Conservation (phyloP, 192 early-diverging fungal genomes). For the Funneliformis mosseae region DNA sequence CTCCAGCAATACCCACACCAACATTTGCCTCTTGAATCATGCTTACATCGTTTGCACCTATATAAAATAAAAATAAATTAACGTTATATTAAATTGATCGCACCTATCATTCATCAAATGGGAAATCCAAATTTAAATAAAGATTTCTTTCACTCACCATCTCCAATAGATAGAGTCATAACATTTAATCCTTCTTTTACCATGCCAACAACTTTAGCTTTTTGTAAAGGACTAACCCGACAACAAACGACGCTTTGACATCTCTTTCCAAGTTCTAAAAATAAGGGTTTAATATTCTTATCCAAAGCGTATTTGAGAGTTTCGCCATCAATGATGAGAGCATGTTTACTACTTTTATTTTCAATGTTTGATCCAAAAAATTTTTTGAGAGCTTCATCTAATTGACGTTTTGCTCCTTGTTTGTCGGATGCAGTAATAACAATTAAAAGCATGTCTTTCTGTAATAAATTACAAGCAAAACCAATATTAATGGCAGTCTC, state of each 20-base stretch:
- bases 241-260: slow-evolving; percentile 93
- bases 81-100: background rate
- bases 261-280: slow-evolving; percentile 74
- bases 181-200: slow-evolving; percentile 82
- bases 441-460: slow-evolving; percentile 81
- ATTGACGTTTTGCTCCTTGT: slow-evolving; percentile 62
- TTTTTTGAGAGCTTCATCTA: slow-evolving; percentile 65
- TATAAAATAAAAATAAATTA: background rate
- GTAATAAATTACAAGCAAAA: slow-evolving; percentile 88
- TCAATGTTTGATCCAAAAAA: slow-evolving; percentile 49
- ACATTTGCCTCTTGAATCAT: slow-evolving; percentile 99
- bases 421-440: slow-evolving; percentile 65
- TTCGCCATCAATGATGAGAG: slow-evolving; percentile 90
- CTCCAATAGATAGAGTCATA: slow-evolving; percentile 92
- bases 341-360: slow-evolving; percentile 51
- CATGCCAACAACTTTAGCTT: slow-evolving; percentile 90
- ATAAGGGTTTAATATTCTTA: slow-evolving; percentile 52
- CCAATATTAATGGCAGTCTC: slow-evolving; percentile 99
- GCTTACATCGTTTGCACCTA: slow-evolving; percentile 91
- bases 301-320: slow-evolving; percentile 81
- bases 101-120: background rate
- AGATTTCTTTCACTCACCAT: slow-evolving; percentile 48
- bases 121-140: background rate
- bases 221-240: slow-evolving; percentile 94
- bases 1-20: slow-evolving; percentile 91